Evolutionary conservation across 75 land plant genomes (phyloP), one percentile per base, ranked within the genome.

Genomic region (Selaginella tamariscina): DNA sequence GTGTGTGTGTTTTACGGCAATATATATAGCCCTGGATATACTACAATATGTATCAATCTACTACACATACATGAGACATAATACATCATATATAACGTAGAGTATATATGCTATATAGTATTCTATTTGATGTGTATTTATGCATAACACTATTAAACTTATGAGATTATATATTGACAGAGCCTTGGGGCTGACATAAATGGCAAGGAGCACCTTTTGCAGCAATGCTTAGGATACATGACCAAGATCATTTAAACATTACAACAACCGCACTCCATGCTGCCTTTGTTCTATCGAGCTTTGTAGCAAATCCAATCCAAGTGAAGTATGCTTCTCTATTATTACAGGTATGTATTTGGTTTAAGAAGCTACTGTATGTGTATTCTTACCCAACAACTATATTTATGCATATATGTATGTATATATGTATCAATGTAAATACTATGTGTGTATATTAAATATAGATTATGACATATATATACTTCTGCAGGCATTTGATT

Each of bases 171-270:
- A 27, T 13, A 1, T 9, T 9, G 73, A 67, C 82, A 91, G 97
- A 77, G 79, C 49, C 31, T 91, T 33, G 83, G 54, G 72, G 82
- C 85, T 60, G 97, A 91, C 60, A 74, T 81, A 88, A 81, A 76
- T 84, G 93, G 89, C 70, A 65, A 30, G 97, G 93, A 57, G 86
- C 97, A 66, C 81, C 92, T 63, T 81, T 86, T 75, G 80, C 84
- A 27, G 77, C 86, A 71, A 75, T 91, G 85, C 29, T 88, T 31
- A 72, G 93, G 13, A 75, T 79, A 39, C 86, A 79, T 64, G 79
- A 70, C 59, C 44, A 68, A 64, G 77, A 82, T 64, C 39, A 54
- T 29, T 72, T 72, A 65, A 54, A 66, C 66, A 44, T 8, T 27
- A 69, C 76, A 69, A 79, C 77, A 57, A 73, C 75, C 28, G 74